Evolutionary conservation across 805 yeast genomes (phyloP), one percentile per base, ranked within the genome.

Genomic region (Yamadazyma sp.): DNA sequence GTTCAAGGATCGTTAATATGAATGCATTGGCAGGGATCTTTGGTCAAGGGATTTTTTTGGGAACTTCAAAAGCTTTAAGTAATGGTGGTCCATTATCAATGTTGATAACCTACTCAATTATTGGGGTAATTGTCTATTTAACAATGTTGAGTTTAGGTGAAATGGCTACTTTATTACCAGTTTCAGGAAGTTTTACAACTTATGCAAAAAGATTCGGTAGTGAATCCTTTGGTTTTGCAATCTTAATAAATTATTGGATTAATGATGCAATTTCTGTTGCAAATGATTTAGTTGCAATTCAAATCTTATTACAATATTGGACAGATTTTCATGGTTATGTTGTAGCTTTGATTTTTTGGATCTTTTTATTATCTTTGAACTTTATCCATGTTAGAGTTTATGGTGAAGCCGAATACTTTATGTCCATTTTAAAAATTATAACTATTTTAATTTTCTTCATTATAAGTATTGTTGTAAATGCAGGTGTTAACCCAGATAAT

Each of bases 371-470:
- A 15, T 49, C 52, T 54, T 65, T 65, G 30, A 66, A 66, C 40
- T 56, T 65, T 29, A 47, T 63, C 30, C 61, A 59, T 40, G 70
- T 66, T 23, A 55, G 60, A 35, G 48, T 65, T 19, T 66, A 65
- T 40, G 71, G 70, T 38, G 70, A 65, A 41, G 55, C 64, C 15
- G 72, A 66, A 44, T 65, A 63, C 41, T 55, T 56, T 48, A 51
- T 65, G 30, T 65, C 70, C 18, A 26, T 60, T 13, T 51, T 65
- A 33, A 66, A 65, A 44, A 69, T 76, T 5, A 50, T 78, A 2
- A 75, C 86, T 12, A 70, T 79, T 25, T 42, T 74, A 8, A 77
- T 78, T 5, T 78, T 75, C 49, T 76, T 77, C 56, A 72, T 74
- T 18, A 52, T 77, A 33, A 70, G 80, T 36, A 58, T 79, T 38